Conservation (phyloP, 2,329 filamentous ascomycete species). For the Colletotrichum destructivum region DNA sequence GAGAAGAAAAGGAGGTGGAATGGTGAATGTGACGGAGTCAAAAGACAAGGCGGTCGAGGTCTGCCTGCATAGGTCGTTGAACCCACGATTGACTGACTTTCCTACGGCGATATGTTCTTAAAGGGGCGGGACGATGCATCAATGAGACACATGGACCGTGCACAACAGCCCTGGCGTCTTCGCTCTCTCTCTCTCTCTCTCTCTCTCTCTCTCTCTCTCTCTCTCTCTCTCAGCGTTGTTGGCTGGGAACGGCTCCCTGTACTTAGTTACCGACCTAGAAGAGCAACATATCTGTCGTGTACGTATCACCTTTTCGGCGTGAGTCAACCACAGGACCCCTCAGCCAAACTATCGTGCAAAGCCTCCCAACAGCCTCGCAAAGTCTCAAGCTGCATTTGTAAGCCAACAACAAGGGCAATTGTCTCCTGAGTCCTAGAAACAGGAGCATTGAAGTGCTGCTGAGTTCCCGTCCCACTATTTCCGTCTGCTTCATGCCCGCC, state of each 20-base stretch:
- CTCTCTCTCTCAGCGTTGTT: too few species aligned
- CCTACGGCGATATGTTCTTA: constrained; percentile 18
- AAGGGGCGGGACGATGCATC: constrained; percentile 7
- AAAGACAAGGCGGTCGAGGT: neutral
- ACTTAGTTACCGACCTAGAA: constrained; percentile 20
- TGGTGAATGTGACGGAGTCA: constrained; percentile 12
- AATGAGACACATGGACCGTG: constrained; percentile 11
- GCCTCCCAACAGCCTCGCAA: constrained; percentile 16
- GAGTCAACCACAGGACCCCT: constrained; percentile 36
- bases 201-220: too few species aligned
- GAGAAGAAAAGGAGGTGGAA: constrained; percentile 19
- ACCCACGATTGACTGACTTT: neutral
- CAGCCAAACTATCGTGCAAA: constrained; percentile 9
- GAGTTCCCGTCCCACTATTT: constrained; percentile 6
- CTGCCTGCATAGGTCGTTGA: too few species aligned
- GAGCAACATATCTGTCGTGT: constrained; percentile 29
- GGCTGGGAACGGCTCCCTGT: constrained; percentile 17
- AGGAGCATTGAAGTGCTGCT: constrained; percentile 4
- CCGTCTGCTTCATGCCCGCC: constrained; percentile 36
- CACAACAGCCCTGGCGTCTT: neutral
- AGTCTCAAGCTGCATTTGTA: constrained; percentile 10
- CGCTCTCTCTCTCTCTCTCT: too few species aligned
- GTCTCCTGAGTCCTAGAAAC: neutral
- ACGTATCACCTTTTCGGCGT: constrained; percentile 23
- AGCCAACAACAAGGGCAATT: neutral